phyloP scores from a whole-genome alignment of 2,329 filamentous ascomycete species.

The Penicillium hordei region DNA sequence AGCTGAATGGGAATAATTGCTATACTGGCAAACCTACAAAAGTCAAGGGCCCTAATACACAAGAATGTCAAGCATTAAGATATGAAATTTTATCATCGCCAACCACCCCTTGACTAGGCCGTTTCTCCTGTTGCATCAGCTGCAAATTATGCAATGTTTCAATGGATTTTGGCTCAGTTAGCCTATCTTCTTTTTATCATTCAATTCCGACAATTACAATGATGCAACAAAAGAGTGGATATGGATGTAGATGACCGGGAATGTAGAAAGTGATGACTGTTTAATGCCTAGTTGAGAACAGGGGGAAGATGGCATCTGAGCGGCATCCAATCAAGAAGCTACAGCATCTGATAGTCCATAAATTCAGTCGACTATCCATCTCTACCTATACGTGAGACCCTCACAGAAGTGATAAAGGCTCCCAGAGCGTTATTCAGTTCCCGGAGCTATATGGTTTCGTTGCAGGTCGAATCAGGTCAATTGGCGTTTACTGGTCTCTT shows the following conservation, averaged over 20 bases:
- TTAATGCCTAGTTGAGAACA: no score
- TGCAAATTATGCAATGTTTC: neutral
- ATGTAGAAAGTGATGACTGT: neutral
- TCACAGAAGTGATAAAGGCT: no score
- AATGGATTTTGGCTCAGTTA: neutral
- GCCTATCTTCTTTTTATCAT: neutral
- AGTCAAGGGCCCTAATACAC: neutral
- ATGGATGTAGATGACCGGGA: neutral
- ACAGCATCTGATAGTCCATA: no score
- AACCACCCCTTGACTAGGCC: neutral
- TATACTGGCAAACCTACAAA: neutral
- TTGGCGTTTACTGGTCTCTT: constrained; percentile 16
- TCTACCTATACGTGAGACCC: no score
- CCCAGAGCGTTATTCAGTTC: no score
- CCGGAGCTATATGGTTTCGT: no score
- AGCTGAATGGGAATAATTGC: no score
- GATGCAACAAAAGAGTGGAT: neutral
- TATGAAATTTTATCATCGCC: neutral
- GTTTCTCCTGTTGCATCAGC: neutral
- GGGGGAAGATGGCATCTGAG: no score
- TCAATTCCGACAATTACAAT: neutral
- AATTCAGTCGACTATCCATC: no score
- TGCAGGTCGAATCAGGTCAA: neutral
- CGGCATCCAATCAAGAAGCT: no score
- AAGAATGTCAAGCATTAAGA: neutral